phyloP scores from a whole-genome alignment of 768 basidiomycete genomes.

The Podaxis pistillaris region DNA sequence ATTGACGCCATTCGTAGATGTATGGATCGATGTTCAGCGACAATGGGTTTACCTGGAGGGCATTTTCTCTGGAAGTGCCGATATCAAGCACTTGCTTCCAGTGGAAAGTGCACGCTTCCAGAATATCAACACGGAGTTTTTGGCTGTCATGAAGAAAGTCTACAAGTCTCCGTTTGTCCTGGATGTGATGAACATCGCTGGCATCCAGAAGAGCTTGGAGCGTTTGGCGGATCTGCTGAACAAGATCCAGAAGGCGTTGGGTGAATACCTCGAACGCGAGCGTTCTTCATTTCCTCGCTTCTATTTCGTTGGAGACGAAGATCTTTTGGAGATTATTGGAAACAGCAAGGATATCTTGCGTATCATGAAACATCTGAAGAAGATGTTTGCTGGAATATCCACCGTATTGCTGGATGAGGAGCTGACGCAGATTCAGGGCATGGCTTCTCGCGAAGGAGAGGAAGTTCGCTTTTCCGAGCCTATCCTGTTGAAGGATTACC shows the following conservation, averaged over 20 bases:
- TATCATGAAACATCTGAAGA: slow-evolving; percentile 99
- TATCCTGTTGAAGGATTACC: slow-evolving; percentile 87
- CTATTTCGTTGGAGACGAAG: slow-evolving; percentile 99
- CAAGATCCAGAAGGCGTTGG: slow-evolving; percentile 99
- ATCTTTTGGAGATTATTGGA: slow-evolving; percentile 97
- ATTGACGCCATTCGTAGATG: slow-evolving; percentile 50
- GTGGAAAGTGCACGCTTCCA: slow-evolving; percentile 97
- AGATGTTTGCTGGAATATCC: slow-evolving; percentile 99
- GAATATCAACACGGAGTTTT: slow-evolving; percentile 97
- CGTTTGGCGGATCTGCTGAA: slow-evolving; percentile 92
- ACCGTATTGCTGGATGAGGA: slow-evolving; percentile 88
- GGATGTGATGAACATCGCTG: slow-evolving; percentile 94
- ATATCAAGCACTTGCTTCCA: slow-evolving; percentile 98
- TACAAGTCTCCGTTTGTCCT: slow-evolving; percentile 98
- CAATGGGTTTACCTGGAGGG: slow-evolving; percentile 99
- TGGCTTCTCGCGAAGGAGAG: slow-evolving; percentile 96
- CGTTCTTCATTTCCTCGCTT: slow-evolving; percentile 98
- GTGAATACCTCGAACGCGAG: slow-evolving; percentile 98
- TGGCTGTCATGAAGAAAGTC: slow-evolving; percentile 99
- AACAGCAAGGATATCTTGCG: slow-evolving; percentile 98
- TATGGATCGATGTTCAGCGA: slow-evolving; percentile 99
- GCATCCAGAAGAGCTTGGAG: slow-evolving; percentile 96
- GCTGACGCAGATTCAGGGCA: slow-evolving; percentile 83
- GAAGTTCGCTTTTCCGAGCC: slow-evolving; percentile 83
- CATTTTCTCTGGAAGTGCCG: slow-evolving; percentile 98